Evolutionary conservation across 306 rosid species (phyloP), one percentile per base, ranked within the genome.

Genomic region (Cicer arietinum): DNA sequence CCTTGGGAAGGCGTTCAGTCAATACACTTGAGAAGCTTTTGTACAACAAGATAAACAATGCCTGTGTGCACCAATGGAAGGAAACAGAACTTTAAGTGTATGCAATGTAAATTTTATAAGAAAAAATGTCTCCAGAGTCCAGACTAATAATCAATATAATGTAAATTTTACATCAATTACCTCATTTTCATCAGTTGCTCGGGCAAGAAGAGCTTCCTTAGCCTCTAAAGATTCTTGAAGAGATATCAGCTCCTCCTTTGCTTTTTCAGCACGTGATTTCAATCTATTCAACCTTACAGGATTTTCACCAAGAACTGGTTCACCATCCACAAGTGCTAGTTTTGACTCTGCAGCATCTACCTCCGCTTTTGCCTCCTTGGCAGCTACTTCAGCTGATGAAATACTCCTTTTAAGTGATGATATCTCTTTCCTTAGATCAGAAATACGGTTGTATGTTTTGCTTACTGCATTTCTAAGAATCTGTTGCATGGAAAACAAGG

Each of bases 371-470:
- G 90, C 90, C 76, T 70, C 85, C 60, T 80, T 85, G 59, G 89
- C 90, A 84, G 86, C 87, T 74, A 79, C 88, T 90, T 90, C 98
- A 61, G 93, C 96, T 50, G 86, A 83, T 14, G 75, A 77, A 57
- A 92, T 75, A 63, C 67, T 87, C 84, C 84, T 95, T 80, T 86
- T 85, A 47, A 92, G 83, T 50, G 92, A 84, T 52, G 76, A 83
- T 80, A 95, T 88, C 86, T 95, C 99, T 85, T 89, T 95, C 87
- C 97, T 85, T 57, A 95, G 89, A 86, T 95, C 99, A 69, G 97
- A 92, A 81, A 88, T 90, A 40, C 98, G 99, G 77, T 95, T 95
- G 67, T 88, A 87, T 44, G 99, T 92, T 88, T 95, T 95, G 88
- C 93, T 87, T 43, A 95, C 85, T 7, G 91, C 87, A 81, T 95